These are phyloP conservation scores for Stagonosporopsis rhizophila DNA, from an alignment of 2,329 filamentous ascomycete species.

Conservation along the genomic window DNA sequence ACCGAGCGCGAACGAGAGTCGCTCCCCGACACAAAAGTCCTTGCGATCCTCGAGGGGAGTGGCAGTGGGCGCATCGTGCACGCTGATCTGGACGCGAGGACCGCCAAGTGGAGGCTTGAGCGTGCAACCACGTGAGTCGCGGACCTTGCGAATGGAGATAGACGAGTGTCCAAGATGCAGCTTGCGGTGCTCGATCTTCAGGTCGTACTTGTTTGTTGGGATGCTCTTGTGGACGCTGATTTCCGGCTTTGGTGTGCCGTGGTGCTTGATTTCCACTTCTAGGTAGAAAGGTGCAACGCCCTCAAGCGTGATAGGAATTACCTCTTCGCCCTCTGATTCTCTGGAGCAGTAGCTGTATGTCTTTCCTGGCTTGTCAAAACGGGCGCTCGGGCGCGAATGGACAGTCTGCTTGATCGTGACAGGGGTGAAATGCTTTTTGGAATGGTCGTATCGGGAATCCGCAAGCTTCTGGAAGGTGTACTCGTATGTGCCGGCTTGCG, in stretches of 20 bases:
- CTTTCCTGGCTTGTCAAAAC: constrained; percentile 85
- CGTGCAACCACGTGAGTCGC: constrained; percentile 86
- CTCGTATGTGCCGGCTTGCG: constrained; percentile 79
- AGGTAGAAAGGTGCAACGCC: constrained; percentile 87
- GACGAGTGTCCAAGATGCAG: constrained; percentile 89
- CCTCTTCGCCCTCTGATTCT: constrained; percentile 80
- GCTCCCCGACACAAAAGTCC: constrained; percentile 95
- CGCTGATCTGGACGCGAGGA: constrained; percentile 85
- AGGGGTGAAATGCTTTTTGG: constrained; percentile 68
- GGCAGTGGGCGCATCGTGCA: constrained; percentile 92
- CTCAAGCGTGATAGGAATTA: constrained; percentile 83
- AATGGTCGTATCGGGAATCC: constrained; percentile 84
- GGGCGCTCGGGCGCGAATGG: constrained; percentile 80
- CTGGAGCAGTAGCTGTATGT: constrained; percentile 95
- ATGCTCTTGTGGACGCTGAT: constrained; percentile 83
- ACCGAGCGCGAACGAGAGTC: constrained; percentile 88
- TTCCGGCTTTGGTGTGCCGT: constrained; percentile 79
- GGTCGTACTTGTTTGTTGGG: constrained; percentile 73
- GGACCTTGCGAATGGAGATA: constrained; percentile 86
- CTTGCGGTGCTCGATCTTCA: constrained; percentile 83
- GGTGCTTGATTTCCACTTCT: constrained; percentile 92
- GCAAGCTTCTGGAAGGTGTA: constrained; percentile 85
- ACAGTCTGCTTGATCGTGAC: constrained; percentile 82
- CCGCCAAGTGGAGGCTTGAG: constrained; percentile 70
- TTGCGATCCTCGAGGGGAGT: constrained; percentile 82